Evolutionary conservation across 192 early-diverging fungal species (phyloP), one percentile per base, ranked within the genome.

Genomic region (Coemansia sp.): DNA sequence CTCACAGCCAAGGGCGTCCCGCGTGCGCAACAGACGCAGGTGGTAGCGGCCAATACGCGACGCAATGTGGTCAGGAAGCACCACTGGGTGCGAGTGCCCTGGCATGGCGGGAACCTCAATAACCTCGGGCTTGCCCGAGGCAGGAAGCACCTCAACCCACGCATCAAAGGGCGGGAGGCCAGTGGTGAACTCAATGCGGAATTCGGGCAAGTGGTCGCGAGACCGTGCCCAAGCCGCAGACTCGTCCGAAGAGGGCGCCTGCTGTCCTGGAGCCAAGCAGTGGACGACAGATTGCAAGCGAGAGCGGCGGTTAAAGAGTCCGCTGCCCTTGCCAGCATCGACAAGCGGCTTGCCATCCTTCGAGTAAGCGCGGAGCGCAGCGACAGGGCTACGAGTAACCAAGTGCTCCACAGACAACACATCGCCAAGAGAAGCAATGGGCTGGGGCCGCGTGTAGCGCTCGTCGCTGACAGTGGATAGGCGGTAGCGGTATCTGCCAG

Each of bases 1-100:
- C 79, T 78, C 76, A 41, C 81, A 83, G 7, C 81, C 76, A n/a
- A 72, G 76, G 2, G 76, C 59, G 23, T 83, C 81, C 3, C 67
- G 69, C 37, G 73, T 75, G 20, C 43, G 43, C 34, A 77, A 61
- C 21, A 83, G 63, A 0, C 76, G 72, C 81, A 83, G 60, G 25
- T 77, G 75, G 59, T 77, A 83, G 39, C 69, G 72, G 31, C 81
- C 81, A n/a, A 75, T 68, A 43, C 69, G 72, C 21, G 75, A 59
- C 1, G 81, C 75, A 42, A 77, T 69, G 56, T 59, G 69, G 10
- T 64, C 73, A 1, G 79, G 79, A 39, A 81, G 67, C 39, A 48
- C 60, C 5, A 81, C 56, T 1, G 62, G 38, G 20, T 81, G 73
- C 41, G 70, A 66, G 25, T 48, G 61, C 0, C 65, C 65, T 0